Percentiles rank a stretch among this genome's conserved stretches.
Evolutionary conservation across 1,284 basidiomycete species (phyloP).

Genomic region (Sphaerobolus stellatus): DNA sequence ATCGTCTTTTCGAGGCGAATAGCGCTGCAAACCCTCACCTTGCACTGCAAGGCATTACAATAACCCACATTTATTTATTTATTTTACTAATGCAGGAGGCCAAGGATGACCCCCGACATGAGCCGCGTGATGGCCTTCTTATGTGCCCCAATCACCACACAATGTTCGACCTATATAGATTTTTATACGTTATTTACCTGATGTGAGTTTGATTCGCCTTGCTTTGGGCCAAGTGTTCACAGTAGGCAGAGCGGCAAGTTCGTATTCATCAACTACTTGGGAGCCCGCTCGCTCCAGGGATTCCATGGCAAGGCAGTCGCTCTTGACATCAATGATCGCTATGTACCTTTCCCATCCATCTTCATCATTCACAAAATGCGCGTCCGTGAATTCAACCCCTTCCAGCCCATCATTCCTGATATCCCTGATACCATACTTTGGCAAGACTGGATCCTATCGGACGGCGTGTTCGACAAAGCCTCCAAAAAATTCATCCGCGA

Average conservation of each 20-base stretch:
- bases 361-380: conserved; percentile 33
- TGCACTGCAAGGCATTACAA: too few species aligned
- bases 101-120: neutral
- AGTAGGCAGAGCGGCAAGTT: conserved; percentile 19
- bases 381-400: conserved; percentile 29
- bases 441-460: conserved; percentile 27
- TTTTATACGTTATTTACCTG: neutral
- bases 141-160: neutral
- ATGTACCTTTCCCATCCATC: conserved; percentile 28
- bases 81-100: too few species aligned
- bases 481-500: conserved; percentile 18
- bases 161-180: neutral
- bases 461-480: conserved; percentile 11
- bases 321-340: neutral
- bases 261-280: conserved; percentile 23
- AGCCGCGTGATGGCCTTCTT: neutral
- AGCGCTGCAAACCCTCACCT: too few species aligned
- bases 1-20: too few species aligned
- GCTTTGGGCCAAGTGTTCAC: neutral
- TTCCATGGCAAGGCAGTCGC: conserved; percentile 28
- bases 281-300: conserved; percentile 3
- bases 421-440: conserved; percentile 15
- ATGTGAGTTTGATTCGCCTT: neutral
- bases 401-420: conserved; percentile 11
- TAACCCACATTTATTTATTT: too few species aligned